A percentile compares a stretch with the other conserved stretches of the same genome.
Conservation (phyloP, 495 filamentous ascomycete genomes). For the Lasiosphaeria ovina region DNA sequence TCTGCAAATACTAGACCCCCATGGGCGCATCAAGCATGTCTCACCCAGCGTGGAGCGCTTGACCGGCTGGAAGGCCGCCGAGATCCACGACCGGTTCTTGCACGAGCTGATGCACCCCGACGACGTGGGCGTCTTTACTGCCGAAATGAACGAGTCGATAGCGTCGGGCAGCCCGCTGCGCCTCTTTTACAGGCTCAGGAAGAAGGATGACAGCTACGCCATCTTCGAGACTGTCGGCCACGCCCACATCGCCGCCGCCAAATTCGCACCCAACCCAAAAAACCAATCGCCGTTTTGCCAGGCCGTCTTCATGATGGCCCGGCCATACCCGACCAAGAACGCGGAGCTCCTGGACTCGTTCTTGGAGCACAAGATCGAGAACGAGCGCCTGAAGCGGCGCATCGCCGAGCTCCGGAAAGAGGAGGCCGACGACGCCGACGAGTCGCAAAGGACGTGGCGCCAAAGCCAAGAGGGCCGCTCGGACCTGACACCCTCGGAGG, state of each 20-base stretch:
- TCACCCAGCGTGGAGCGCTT: slow-evolving; percentile 77
- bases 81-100: slow-evolving; percentile 72
- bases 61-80: slow-evolving; percentile 68
- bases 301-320: slow-evolving; percentile 90
- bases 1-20: slow-evolving; percentile 78
- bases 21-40: slow-evolving; percentile 79
- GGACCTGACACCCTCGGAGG: slow-evolving; percentile 55
- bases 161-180: slow-evolving; percentile 73
- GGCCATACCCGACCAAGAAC: slow-evolving; percentile 88
- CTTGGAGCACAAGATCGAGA: slow-evolving; percentile 96
- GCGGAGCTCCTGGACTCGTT: slow-evolving; percentile 85
- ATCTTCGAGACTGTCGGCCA: slow-evolving; percentile 92
- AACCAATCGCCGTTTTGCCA: slow-evolving; percentile 70
- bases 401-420: slow-evolving; percentile 84
- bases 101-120: slow-evolving; percentile 83
- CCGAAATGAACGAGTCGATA: slow-evolving; percentile 90
- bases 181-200: slow-evolving; percentile 86
- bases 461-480: slow-evolving; percentile 54
- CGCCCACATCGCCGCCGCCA: slow-evolving; percentile 77
- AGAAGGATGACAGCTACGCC: slow-evolving; percentile 66
- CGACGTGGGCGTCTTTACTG: slow-evolving; percentile 78
- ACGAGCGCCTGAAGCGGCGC: slow-evolving; percentile 78
- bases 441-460: slow-evolving; percentile 50
- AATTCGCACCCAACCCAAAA: slow-evolving; percentile 58
- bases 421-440: slow-evolving; percentile 72